phyloP scores from a whole-genome alignment of 208 protist genomes.

The Leishmania mexicana region DNA sequence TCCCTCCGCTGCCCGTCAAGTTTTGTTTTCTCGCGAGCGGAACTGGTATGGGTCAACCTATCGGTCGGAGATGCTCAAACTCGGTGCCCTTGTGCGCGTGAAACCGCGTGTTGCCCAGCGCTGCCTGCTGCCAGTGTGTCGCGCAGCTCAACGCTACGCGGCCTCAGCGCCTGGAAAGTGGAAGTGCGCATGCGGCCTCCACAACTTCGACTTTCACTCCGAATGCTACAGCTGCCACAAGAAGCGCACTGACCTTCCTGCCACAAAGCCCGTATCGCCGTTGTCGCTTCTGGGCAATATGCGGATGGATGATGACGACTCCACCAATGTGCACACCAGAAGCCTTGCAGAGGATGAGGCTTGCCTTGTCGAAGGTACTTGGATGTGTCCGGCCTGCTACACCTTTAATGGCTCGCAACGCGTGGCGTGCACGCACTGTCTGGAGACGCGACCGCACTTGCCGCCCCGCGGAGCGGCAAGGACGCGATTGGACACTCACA shows the following conservation, averaged over 20 bases:
- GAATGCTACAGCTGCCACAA: constrained; percentile 70
- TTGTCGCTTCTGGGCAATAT: constrained; percentile 11
- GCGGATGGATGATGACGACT: neutral
- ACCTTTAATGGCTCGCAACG: constrained; percentile 30
- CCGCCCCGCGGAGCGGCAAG: neutral
- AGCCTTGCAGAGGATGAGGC: neutral
- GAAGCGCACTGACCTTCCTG: constrained; percentile 2
- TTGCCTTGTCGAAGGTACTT: constrained; percentile 10
- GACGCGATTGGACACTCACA: neutral
- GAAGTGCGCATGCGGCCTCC: constrained; percentile 73
- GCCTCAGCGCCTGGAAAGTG: constrained; percentile 32
- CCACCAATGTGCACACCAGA: neutral
- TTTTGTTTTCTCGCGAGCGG: neutral
- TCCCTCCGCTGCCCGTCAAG: neutral
- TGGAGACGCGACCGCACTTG: neutral
- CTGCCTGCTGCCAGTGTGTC: neutral
- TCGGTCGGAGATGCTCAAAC: constrained; percentile 5
- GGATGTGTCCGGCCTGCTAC: constrained; percentile 30
- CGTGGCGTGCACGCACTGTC: constrained; percentile 20
- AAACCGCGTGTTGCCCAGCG: neutral
- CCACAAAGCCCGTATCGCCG: neutral
- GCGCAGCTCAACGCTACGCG: neutral
- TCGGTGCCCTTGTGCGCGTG: neutral
- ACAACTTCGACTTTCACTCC: constrained; percentile 62
- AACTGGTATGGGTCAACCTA: neutral